phyloP scores from a whole-genome alignment of 2,329 filamentous ascomycete genomes.

The Cercospora janseana region DNA sequence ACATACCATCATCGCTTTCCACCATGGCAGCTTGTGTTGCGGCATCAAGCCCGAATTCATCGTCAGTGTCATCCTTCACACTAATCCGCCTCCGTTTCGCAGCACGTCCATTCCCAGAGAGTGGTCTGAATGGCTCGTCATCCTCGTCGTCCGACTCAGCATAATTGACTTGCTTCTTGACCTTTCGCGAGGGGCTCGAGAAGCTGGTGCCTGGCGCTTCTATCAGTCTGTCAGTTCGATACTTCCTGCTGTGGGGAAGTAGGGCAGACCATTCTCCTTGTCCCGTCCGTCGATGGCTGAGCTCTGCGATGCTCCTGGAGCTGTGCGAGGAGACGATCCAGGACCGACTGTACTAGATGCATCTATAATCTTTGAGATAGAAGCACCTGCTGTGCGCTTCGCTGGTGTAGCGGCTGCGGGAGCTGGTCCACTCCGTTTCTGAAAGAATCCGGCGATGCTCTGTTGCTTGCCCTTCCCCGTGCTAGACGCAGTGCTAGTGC shows the following conservation, averaged over 20 bases:
- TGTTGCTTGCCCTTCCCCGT: slow-evolving; percentile 56
- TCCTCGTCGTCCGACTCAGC: slow-evolving; percentile 78
- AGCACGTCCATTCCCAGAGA: slow-evolving; percentile 47
- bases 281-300: slow-evolving; percentile 50
- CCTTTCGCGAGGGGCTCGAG: slow-evolving; percentile 77
- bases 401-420: slow-evolving; percentile 46
- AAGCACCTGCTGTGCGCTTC: slow-evolving; percentile 34
- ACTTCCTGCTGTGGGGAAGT: slow-evolving; percentile 12
- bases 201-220: slow-evolving; percentile 48
- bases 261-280: slow-evolving; percentile 51
- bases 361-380: slow-evolving; percentile 9
- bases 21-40: slow-evolving; percentile 55
- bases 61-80: slow-evolving; percentile 64
- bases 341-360: slow-evolving; percentile 20
- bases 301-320: slow-evolving; percentile 44
- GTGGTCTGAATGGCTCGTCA: slow-evolving; percentile 65
- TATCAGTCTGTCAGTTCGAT: slow-evolving; percentile 46
- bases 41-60: slow-evolving; percentile 63
- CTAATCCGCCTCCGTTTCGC: slow-evolving; percentile 62
- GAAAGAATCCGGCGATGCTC: slow-evolving; percentile 78
- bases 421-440: slow-evolving; percentile 51
- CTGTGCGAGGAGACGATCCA: slow-evolving; percentile 24
- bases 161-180: slow-evolving; percentile 71
- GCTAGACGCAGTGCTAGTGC: slow-evolving; percentile 40
- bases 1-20: slow-evolving; percentile 60